Base-by-base conservation (phyloP, 768 basidiomycete genomes). In the Termitomyces sp. region DNA sequence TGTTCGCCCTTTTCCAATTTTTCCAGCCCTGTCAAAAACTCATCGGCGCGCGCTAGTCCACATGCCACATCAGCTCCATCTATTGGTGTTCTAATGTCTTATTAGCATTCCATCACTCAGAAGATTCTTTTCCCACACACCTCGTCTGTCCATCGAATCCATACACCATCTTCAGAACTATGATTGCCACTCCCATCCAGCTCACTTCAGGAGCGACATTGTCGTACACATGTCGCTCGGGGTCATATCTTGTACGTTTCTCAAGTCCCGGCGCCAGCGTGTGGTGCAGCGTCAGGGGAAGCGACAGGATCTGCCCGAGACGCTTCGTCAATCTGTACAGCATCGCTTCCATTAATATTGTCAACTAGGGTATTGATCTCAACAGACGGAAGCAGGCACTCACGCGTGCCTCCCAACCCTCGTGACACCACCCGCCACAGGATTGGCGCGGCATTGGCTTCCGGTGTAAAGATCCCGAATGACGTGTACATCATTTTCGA, bases 91-190 rank as follows among this genome's bases (percentile, higher is more conserved):
- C 82, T 87, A 61, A 6, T 58, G 47, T 62, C 24, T 46, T 6
- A 45, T 61, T 58, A 43, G 55, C 40, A 52, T 28, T 32, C 47
- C 44, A 41, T 52, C 45, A 47, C 73, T 58, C 66, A 85, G 89
- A 56, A 38, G 1, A 1, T 49, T 6, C 16, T 14, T 28, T 26
- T 52, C 26, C 20, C 20, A 54, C 59, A 38, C 5, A 62, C 61
- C 90, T 81, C 54, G 64, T 56, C 61, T 73, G 74, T 30, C 85
- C 90, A 67, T 94, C 92, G 30, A 94, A 66, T 0, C 93, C 94
- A 65, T 94, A 94, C 26, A 86, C 80, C 78, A 96, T 78, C 73
- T 94, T 95, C 63, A 94, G 75, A 36, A 86, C 84, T 11, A 92
- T 77, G 13, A 94, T 76, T 49, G 81, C 79, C 14, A 75, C 76